Evolutionary conservation across 2,329 filamentous ascomycete species (phyloP).

Genomic region (Claviceps pazoutovae): DNA sequence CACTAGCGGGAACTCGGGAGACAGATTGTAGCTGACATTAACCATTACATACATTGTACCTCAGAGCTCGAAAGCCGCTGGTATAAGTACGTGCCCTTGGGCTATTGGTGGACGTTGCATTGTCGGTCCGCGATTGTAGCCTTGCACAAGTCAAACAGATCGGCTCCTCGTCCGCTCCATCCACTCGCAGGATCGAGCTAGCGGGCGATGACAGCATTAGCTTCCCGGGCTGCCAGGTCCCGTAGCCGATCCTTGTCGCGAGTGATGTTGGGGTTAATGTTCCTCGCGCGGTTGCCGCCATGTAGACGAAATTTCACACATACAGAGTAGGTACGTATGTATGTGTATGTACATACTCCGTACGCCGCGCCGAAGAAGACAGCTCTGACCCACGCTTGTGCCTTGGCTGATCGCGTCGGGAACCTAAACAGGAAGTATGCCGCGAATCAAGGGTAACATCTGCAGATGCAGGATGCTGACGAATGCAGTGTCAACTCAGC

Average conservation of each 20-base stretch:
- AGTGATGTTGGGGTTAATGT: too few relatives aligned
- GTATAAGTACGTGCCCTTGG: background rate
- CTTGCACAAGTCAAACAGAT: background rate
- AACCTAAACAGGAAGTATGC: too few relatives aligned
- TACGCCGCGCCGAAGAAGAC: too few relatives aligned
- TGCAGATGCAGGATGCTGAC: background rate
- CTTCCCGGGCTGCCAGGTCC: background rate
- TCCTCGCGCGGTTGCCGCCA: background rate
- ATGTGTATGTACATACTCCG: too few relatives aligned
- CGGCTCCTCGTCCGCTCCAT: background rate
- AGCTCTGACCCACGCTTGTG: too few relatives aligned
- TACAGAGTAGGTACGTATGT: too few relatives aligned
- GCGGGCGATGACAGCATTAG: background rate
- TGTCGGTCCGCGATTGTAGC: background rate
- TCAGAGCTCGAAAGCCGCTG: background rate
- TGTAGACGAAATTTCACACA: background rate
- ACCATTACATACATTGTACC: background rate
- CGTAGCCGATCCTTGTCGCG: background rate
- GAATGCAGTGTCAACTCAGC: background rate
- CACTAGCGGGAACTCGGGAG: background rate
- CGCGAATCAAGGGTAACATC: too few relatives aligned
- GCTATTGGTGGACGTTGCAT: background rate
- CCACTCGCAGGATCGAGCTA: background rate
- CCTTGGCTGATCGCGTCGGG: too few relatives aligned
- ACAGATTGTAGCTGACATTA: background rate